Evolutionary conservation across 352 stramenopile genomes (phyloP).

Genomic region (Pythium myriotylum): DNA sequence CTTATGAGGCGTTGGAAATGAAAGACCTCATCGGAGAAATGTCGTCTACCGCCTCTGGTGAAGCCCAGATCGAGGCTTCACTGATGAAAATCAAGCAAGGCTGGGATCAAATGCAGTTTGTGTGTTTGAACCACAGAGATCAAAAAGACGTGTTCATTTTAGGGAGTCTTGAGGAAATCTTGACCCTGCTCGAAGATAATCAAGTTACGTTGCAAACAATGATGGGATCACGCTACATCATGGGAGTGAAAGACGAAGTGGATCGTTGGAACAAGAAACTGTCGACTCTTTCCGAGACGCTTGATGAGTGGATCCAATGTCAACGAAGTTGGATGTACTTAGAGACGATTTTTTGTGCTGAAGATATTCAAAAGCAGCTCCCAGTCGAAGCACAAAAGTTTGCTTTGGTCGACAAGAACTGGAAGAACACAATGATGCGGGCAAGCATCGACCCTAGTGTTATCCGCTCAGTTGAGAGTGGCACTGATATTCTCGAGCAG

Average conservation of each 20-base stretch:
- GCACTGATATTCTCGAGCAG: conserved; percentile 74
- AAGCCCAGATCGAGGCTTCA: conserved; percentile 91
- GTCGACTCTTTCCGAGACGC: conserved; percentile 76
- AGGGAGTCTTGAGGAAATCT: conserved; percentile 89
- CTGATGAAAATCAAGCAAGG: conserved; percentile 88
- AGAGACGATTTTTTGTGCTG: conserved; percentile 87
- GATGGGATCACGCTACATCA: conserved; percentile 92
- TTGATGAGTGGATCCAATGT: conserved; percentile 86
- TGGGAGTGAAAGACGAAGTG: conserved; percentile 91
- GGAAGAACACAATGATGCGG: conserved; percentile 82
- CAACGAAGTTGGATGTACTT: conserved; percentile 91
- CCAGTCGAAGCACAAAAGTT: conserved; percentile 88
- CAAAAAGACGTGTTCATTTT: conserved; percentile 90
- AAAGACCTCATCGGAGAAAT: conserved; percentile 88
- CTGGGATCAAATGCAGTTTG: conserved; percentile 89
- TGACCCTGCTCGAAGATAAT: conserved; percentile 91
- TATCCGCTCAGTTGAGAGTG: conserved; percentile 75
- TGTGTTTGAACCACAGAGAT: conserved; percentile 80
- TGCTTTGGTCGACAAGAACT: conserved; percentile 84
- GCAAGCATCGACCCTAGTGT: conserved; percentile 78
- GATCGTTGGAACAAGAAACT: conserved; percentile 90
- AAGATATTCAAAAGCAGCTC: conserved; percentile 89
- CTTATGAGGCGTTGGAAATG: conserved; percentile 87
- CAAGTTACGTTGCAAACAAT: conserved; percentile 92
- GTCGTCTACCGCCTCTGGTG: conserved; percentile 83